These are phyloP conservation scores for Boletus pseudo-olivaceus DNA, from an alignment of 768 basidiomycete genomes.

Conservation along the genomic window DNA sequence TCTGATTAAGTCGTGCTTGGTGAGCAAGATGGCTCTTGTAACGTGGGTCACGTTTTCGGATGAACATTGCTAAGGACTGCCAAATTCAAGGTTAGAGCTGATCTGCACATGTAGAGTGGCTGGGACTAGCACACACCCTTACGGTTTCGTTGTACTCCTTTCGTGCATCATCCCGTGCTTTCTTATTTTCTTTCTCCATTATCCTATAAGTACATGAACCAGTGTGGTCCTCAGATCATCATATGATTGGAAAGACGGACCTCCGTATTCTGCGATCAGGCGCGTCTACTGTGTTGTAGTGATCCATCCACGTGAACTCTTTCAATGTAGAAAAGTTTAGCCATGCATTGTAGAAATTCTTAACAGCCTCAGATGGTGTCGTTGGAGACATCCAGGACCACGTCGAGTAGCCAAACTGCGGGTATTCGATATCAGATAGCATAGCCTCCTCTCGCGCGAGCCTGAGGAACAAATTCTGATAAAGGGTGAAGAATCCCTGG, in stretches of 20 bases:
- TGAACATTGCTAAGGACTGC: constrained; percentile 70
- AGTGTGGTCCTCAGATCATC: background rate
- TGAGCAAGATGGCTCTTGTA: constrained; percentile 61
- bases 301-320: constrained; percentile 84
- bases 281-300: constrained; percentile 80
- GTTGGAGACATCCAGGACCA: constrained; percentile 66
- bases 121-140: constrained; percentile 50
- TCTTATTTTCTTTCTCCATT: constrained; percentile 97
- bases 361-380: constrained; percentile 48
- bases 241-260: constrained; percentile 32
- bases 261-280: constrained; percentile 84
- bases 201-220: constrained; percentile 41
- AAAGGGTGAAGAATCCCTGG: constrained; percentile 89
- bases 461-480: constrained; percentile 80
- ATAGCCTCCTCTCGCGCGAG: constrained; percentile 73
- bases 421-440: constrained; percentile 52
- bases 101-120: background rate
- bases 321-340: constrained; percentile 82
- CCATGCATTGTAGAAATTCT: constrained; percentile 84
- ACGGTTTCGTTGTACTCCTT: constrained; percentile 93
- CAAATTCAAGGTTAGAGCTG: background rate
- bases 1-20: constrained; percentile 41
- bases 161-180: constrained; percentile 80
- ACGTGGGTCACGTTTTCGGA: constrained; percentile 87
- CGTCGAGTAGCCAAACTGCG: constrained; percentile 76